Base-by-base conservation (phyloP, 179 eudicot genomes). In the Spinacia oleracea region DNA sequence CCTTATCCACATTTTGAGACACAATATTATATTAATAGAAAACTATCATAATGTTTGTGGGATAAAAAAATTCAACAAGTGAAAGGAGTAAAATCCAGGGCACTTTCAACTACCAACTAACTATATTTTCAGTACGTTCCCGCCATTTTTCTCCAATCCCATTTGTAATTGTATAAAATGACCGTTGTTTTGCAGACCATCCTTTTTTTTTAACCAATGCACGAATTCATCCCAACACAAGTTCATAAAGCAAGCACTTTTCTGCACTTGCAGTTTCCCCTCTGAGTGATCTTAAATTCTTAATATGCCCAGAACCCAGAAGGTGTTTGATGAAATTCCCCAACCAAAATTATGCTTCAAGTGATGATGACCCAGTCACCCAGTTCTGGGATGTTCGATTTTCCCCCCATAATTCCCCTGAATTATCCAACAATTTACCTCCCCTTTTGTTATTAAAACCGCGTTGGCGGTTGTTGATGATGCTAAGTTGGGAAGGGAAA, bases 171-270 rank as follows among this genome's bases (percentile, higher is more conserved):
- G 67, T 80, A 58, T 53, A 64, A 32, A 43, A 58, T 82, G 84
- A 80, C 78, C 87, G 85, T 1, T n/a, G 25, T 71, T 77, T 81
- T 59, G 83, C 75, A 23, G 80, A 68, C 81, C 58, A 51, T 23
- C 58, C 58, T 25, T 32, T 79, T 35, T n/a, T 79, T 40, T 40
- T 70, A 35, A 87, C 27, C 69, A 72, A 66, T 87, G 90, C 72
- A 71, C 81, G 15, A 67, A 55, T 29, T 5, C 27, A 1, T 55
- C 59, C 11, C 90, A 85, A 34, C 85, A 85, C 82, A 83, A 83
- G 40, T 51, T 51, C 58, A 51, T 51, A 6, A 51, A 51, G 58
- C n/a, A 51, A 51, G 21, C 58, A 16, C 21, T 51, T 51, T 51
- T 51, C 58, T 51, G 20, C 58, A 16, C 58, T 51, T 0, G 56